These are phyloP conservation scores for Exsudoporus floridanus DNA, from an alignment of 1,284 basidiomycete genomes.

Conservation along the genomic window DNA sequence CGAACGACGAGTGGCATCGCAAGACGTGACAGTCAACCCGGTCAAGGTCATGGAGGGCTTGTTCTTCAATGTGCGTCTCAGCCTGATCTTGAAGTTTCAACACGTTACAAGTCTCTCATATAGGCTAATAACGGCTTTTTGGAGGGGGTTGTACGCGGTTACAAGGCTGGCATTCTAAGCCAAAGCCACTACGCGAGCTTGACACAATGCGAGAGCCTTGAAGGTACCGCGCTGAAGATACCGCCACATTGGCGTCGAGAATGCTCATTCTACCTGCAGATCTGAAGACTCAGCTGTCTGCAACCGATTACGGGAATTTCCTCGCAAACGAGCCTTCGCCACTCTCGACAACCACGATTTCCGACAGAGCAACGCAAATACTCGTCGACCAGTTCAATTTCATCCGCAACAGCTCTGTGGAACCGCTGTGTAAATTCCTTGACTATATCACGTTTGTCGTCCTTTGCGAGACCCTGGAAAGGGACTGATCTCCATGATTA, in stretches of 20 bases:
- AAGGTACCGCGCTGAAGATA: slow-evolving; percentile 52
- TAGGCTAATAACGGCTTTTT: slow-evolving; percentile 84
- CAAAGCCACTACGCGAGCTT: slow-evolving; percentile 91
- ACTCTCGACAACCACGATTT: slow-evolving; percentile 91
- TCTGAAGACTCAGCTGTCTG: slow-evolving; percentile 88
- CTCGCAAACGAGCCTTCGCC: slow-evolving; percentile 97
- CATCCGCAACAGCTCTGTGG: slow-evolving; percentile 86
- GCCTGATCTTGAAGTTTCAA: background rate
- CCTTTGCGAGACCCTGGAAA: slow-evolving; percentile 5
- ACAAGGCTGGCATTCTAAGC: slow-evolving; percentile 89
- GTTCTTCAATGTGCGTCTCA: slow-evolving; percentile 31
- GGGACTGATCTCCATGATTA: slow-evolving; percentile 6
- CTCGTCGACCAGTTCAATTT: slow-evolving; percentile 98
- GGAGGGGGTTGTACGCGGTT: slow-evolving; percentile 92
- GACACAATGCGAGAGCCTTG: slow-evolving; percentile 96
- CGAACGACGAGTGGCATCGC: background rate
- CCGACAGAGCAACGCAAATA: slow-evolving; percentile 92
- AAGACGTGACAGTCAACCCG: slow-evolving; percentile 2
- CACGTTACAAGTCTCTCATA: background rate
- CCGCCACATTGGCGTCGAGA: slow-evolving; percentile 36
- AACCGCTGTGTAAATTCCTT: slow-evolving; percentile 89
- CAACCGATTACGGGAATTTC: slow-evolving; percentile 99
- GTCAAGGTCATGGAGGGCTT: slow-evolving; percentile 27
- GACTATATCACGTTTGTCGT: slow-evolving; percentile 91
- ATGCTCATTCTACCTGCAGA: slow-evolving; percentile 48